These are phyloP conservation scores for Pseudoneurospora amorphoporcata DNA, from an alignment of 495 filamentous ascomycete genomes.

Conservation along the genomic window DNA sequence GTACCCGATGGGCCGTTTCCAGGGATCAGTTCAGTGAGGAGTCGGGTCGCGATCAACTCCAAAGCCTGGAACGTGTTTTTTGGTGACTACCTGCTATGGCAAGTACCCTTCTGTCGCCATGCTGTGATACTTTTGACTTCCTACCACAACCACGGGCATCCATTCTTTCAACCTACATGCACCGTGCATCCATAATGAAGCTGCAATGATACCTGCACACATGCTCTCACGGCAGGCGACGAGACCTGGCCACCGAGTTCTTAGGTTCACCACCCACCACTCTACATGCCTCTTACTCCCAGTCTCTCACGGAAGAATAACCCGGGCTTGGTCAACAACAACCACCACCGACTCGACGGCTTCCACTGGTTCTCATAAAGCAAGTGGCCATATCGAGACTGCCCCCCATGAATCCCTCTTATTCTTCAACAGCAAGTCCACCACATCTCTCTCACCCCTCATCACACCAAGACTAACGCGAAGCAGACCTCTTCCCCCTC, in stretches of 20 bases:
- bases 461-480: neutral
- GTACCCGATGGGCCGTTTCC: neutral
- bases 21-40: neutral
- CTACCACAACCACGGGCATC: neutral
- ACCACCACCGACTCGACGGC: neutral
- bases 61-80: neutral
- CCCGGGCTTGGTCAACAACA: neutral
- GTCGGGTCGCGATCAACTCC: neutral
- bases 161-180: neutral
- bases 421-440: neutral
- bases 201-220: slow-evolving; percentile 19
- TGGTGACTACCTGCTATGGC: neutral
- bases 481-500: slow-evolving; percentile 54
- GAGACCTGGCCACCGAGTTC: neutral
- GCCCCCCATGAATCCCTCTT: neutral
- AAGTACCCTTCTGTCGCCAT: neutral
- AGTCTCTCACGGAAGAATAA: neutral
- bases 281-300: neutral
- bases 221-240: slow-evolving; percentile 6
- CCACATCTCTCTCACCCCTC: neutral
- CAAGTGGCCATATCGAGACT: neutral
- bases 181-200: neutral
- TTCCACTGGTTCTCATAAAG: neutral
- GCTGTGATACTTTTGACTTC: neutral
- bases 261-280: neutral